These are phyloP conservation scores for Fomitopsis pinicola DNA, from an alignment of 1,284 basidiomycete species.

Conservation along the genomic window DNA sequence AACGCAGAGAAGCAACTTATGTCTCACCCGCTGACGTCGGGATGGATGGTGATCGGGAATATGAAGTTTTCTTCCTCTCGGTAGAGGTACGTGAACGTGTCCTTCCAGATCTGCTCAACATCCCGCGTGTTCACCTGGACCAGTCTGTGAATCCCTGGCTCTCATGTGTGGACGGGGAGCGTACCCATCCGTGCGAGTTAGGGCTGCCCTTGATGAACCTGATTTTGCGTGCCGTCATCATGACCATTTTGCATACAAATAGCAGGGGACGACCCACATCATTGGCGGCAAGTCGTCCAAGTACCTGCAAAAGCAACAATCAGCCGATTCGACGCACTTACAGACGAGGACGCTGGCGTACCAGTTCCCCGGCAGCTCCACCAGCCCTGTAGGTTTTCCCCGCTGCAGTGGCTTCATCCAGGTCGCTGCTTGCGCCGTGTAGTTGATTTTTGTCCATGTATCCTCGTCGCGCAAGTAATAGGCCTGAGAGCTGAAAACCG, in stretches of 20 bases:
- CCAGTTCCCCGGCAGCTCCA: conserved; percentile 76
- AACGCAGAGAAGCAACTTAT: too few species aligned
- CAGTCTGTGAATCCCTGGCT: neutral
- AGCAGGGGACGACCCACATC: conserved; percentile 39
- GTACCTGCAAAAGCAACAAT: conserved; percentile 34
- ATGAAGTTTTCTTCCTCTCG: conserved; percentile 70
- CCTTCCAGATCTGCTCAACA: conserved; percentile 76
- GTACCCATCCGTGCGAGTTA: conserved; percentile 67
- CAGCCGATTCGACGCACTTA: neutral
- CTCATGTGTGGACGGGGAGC: neutral
- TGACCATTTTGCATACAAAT: neutral
- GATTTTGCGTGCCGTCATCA: neutral
- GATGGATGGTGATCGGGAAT: conserved; percentile 76
- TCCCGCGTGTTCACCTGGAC: conserved; percentile 60
- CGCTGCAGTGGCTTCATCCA: conserved; percentile 77
- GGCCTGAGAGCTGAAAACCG: conserved; percentile 50
- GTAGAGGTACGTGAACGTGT: conserved; percentile 69
- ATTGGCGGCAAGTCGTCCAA: conserved; percentile 69
- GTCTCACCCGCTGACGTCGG: conserved; percentile 64
- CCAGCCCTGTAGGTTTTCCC: conserved; percentile 65
- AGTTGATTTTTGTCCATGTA: conserved; percentile 74
- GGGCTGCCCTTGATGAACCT: conserved; percentile 64
- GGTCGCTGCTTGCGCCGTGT: conserved; percentile 48
- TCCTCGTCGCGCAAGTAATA: conserved; percentile 71
- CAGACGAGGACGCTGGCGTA: conserved; percentile 18